Evolutionary conservation across 2,329 filamentous ascomycete species (phyloP), one percentile per base, ranked within the genome.

Genomic region (Sordariomycetes sp.): DNA sequence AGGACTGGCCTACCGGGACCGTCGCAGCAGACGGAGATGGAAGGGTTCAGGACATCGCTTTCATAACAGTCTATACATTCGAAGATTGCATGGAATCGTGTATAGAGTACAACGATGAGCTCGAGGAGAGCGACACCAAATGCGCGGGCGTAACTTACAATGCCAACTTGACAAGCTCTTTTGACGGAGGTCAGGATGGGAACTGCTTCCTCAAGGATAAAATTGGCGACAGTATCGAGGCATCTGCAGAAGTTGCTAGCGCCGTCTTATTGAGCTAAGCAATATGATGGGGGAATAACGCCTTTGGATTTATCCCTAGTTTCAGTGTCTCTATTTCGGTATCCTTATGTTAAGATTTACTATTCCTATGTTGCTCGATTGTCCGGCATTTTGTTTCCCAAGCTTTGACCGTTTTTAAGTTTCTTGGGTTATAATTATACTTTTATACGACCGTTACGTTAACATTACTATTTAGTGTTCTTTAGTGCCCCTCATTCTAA

Each of bases 161-260:
- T 30, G 32, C 40, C 4, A 46, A 46, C 28, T 24, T 46, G 33
- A 44, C 43, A 30, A 35, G 33, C 20, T 34, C 34, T 28, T 18
- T 46, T 18, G 33, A 39, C 6, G 21, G 21, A 24, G 21, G 26
- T 21, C 34, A 40, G 15, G 39, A 29, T 9, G 43, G 38, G 6
- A 45, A 45, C 25, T 45, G 43, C 32, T 45, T 41, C 23, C 28
- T 46, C 32, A 46, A 46, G 34, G 32, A 42, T 33, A 37, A 34
- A 30, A 44, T 28, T 38, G 40, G 41, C 9, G 8, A 29, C 8
- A 15, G 9, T 15, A 29, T 8, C 26, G 9, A 29, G 26, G 26
- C 26, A 15, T 8, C 9, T 10, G 26, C 26, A 10, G 26, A 29
- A 14, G 14, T 15, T 29, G 26, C 26, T 15, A 29, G 26, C 14